These are phyloP conservation scores for Neurospora sp. DNA, from an alignment of 495 filamentous ascomycete species.

Conservation along the genomic window DNA sequence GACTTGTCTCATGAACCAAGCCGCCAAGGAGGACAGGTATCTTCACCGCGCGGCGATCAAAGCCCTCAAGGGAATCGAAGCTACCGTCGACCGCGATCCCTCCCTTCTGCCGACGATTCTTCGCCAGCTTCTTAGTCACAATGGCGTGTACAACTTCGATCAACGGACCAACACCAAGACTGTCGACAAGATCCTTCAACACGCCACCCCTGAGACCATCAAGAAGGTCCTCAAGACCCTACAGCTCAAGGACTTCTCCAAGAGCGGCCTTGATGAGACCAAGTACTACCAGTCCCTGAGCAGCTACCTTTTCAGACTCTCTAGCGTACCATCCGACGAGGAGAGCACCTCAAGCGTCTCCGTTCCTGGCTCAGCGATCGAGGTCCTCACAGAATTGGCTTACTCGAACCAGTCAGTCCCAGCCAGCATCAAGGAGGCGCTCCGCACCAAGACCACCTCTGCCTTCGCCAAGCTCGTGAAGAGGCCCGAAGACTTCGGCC, in stretches of 20 bases:
- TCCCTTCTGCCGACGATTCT: conserved; percentile 49
- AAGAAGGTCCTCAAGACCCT: conserved; percentile 34
- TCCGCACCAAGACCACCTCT: conserved; percentile 53
- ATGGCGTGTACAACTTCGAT: conserved; percentile 74
- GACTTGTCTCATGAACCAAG: conserved; percentile 77
- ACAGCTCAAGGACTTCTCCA: conserved; percentile 18
- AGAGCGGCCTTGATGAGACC: conserved; percentile 25
- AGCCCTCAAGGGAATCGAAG: conserved; percentile 55
- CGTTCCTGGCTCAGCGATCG: conserved; percentile 29
- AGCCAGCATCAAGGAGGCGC: conserved; percentile 52
- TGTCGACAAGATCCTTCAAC: conserved; percentile 60
- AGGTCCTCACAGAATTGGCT: conserved; percentile 35
- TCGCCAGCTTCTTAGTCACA: conserved; percentile 52
- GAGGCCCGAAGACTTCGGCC: conserved; percentile 44
- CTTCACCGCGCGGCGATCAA: conserved; percentile 72
- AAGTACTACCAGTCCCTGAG: conserved; percentile 40
- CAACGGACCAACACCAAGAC: conserved; percentile 82
- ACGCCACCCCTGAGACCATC: conserved; percentile 45
- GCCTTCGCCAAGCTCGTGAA: conserved; percentile 58
- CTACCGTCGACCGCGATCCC: conserved; percentile 54
- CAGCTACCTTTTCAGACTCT: conserved; percentile 42
- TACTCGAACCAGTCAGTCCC: conserved; percentile 45
- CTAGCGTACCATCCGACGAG: conserved; percentile 16
- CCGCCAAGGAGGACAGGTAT: conserved; percentile 71
- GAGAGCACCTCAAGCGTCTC: conserved; percentile 16